These are phyloP conservation scores for Starmera amethionina DNA, from an alignment of 805 yeast species.

Conservation along the genomic window DNA sequence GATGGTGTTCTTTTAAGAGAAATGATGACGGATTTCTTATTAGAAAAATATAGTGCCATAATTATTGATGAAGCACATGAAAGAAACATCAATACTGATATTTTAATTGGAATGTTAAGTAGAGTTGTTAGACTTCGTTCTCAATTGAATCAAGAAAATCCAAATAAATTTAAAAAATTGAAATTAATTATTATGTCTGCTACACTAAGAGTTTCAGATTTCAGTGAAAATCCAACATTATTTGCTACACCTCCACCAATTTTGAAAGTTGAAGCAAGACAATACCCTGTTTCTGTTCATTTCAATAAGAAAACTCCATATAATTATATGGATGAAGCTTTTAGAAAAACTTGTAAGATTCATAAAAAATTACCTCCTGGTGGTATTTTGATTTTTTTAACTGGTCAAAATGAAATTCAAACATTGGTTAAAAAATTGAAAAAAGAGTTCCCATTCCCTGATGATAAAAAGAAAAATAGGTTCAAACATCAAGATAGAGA, in stretches of 20 bases:
- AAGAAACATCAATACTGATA: constrained; percentile 92
- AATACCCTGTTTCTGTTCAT: constrained; percentile 86
- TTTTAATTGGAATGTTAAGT: constrained; percentile 88
- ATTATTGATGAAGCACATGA: constrained; percentile 98
- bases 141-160: constrained; percentile 37
- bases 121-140: constrained; percentile 71
- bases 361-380: constrained; percentile 87
- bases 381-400: constrained; percentile 81
- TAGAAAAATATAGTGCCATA: constrained; percentile 75
- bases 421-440: constrained; percentile 62
- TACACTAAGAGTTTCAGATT: constrained; percentile 86
- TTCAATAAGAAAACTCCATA: constrained; percentile 72
- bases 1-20: constrained; percentile 92
- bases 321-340: constrained; percentile 82
- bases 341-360: constrained; percentile 74
- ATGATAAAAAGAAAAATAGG: constrained; percentile 15
- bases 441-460: constrained; percentile 53
- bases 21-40: constrained; percentile 78
- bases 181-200: constrained; percentile 95
- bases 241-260: constrained; percentile 78
- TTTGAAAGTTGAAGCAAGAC: constrained; percentile 84
- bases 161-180: constrained; percentile 44
- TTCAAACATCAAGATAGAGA: background rate
- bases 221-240: constrained; percentile 67
- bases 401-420: constrained; percentile 90